Conservation (phyloP, 176 grass and related monocot species). For the Rhynchospora tenuis region DNA sequence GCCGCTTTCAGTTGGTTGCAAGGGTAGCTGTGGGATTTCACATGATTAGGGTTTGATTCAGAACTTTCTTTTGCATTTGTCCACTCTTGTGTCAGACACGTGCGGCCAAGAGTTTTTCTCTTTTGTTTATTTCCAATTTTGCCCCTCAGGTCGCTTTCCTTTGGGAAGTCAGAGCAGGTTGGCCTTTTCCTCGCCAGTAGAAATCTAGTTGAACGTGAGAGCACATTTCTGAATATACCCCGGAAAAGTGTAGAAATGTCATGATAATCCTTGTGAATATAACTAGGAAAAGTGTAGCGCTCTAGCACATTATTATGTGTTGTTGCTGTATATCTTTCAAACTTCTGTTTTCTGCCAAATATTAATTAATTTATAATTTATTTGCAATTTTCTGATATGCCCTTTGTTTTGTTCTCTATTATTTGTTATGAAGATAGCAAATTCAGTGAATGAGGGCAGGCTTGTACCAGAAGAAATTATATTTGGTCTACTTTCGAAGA, state of each 20-base stretch:
- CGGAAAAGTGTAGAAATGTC: neutral
- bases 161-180: neutral
- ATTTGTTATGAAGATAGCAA: conserved; percentile 51
- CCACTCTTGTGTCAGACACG: neutral
- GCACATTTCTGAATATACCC: neutral
- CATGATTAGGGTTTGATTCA: conserved; percentile 33
- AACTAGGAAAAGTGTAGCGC: no score
- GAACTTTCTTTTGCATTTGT: conserved; percentile 23
- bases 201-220: neutral
- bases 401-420: neutral
- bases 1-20: neutral
- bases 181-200: neutral
- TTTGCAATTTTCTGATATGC: neutral
- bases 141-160: conserved; percentile 12
- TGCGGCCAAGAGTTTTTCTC: conserved; percentile 21
- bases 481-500: conserved; percentile 83
- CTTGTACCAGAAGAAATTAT: conserved; percentile 87
- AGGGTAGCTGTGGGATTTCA: conserved; percentile 37
- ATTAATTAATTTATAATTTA: neutral
- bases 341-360: neutral
- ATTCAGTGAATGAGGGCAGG: conserved; percentile 69
- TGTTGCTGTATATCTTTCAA: neutral
- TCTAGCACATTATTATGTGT: no score
- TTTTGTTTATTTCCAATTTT: conserved; percentile 23
- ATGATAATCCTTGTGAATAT: neutral